Conservation (phyloP, 495 filamentous ascomycete genomes). For the Annulohypoxylon maeteangense region DNA sequence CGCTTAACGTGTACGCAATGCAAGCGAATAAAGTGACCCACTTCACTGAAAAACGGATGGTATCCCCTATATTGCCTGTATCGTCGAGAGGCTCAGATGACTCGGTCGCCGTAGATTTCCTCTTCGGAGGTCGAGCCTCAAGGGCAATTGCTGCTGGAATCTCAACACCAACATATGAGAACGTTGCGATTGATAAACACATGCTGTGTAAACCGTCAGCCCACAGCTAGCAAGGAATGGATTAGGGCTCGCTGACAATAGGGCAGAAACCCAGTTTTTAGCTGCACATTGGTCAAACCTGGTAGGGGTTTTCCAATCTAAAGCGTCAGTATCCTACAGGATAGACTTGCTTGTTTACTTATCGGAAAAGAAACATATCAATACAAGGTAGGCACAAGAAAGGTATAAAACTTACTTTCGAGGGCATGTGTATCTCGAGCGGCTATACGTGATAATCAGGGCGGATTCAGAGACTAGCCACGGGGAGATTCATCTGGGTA, state of each 20-base stretch:
- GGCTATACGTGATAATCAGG: constrained; percentile 12
- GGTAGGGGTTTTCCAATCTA: constrained; percentile 29
- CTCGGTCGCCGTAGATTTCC: neutral
- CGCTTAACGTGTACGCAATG: constrained; percentile 44
- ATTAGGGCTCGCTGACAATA: constrained; percentile 29
- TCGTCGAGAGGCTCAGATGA: neutral
- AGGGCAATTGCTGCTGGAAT: constrained; percentile 55
- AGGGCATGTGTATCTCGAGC: neutral
- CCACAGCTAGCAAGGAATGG: neutral
- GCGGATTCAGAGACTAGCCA: neutral
- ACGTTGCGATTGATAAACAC: constrained; percentile 54
- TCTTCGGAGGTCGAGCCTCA: constrained; percentile 50
- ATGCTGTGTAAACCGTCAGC: constrained; percentile 44
- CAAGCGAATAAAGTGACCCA: constrained; percentile 50
- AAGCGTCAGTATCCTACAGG: neutral
- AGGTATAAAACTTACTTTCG: neutral
- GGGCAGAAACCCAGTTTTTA: constrained; percentile 30
- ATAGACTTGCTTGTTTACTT: too few relatives aligned
- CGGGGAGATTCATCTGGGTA: neutral
- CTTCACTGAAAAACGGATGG: constrained; percentile 43
- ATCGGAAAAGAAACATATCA: too few relatives aligned
- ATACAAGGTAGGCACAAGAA: neutral
- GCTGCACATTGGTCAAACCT: constrained; percentile 27
- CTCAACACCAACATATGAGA: constrained; percentile 57
- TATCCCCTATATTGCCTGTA: constrained; percentile 41